A percentile compares a stretch with the other conserved stretches of the same genome.
These are phyloP conservation scores for Diaporthe vexans DNA, from an alignment of 2,329 filamentous ascomycete species.

Conservation along the genomic window DNA sequence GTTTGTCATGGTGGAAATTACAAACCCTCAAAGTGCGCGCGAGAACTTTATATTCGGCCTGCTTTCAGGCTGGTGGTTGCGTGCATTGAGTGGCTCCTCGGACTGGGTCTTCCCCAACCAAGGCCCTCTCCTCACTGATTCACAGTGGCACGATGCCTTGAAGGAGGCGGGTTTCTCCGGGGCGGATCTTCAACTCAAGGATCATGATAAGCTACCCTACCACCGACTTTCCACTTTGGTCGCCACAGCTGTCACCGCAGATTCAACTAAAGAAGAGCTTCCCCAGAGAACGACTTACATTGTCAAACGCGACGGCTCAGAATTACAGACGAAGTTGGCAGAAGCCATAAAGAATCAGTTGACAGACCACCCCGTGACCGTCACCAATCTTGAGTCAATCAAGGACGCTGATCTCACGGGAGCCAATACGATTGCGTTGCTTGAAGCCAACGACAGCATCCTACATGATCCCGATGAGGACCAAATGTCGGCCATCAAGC, in stretches of 20 bases:
- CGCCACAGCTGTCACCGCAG: neutral
- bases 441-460: neutral
- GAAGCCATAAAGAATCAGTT: neutral
- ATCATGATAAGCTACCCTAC: neutral
- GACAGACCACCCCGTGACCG: neutral
- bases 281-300: neutral
- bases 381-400: neutral
- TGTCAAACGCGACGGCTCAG: neutral
- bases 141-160: slow-evolving; percentile 24
- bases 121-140: slow-evolving; percentile 21
- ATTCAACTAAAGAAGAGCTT: neutral
- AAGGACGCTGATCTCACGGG: neutral
- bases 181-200: slow-evolving; percentile 6
- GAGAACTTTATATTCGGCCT: slow-evolving; percentile 30
- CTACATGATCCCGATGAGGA: neutral
- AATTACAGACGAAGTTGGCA: neutral
- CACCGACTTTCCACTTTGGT: neutral
- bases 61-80: slow-evolving; percentile 25
- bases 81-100: slow-evolving; percentile 1
- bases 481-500: neutral
- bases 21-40: neutral
- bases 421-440: neutral
- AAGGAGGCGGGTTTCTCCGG: slow-evolving; percentile 27
- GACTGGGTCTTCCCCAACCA: slow-evolving; percentile 15
- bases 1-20: slow-evolving; percentile 35